Evolutionary conservation across 2,329 filamentous ascomycete species (phyloP), one percentile per base, ranked within the genome.

Genomic region (Colletotrichum coccodes): DNA sequence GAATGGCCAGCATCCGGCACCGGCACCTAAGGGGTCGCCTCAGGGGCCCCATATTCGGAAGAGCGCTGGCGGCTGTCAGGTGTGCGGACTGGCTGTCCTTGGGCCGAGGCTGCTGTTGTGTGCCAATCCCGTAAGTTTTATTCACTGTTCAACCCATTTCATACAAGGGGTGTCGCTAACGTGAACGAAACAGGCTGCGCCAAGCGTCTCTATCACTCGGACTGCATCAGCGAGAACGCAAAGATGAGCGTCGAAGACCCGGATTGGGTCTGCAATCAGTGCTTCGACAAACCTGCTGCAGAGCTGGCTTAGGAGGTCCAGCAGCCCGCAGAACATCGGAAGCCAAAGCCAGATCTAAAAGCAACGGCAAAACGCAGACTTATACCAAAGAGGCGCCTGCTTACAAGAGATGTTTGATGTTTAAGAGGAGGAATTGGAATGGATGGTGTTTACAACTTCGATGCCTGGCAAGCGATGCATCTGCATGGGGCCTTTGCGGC

Each of bases 41-140:
- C 75, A 75, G 30, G 75, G 76, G 23, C 74, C 78, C 3, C 80
- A 81, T 64, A 79, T 81, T 46, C 79, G 80, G 65, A 84, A 80
- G 72, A 82, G 81, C 23, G 75, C 79, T 23, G 83, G 79, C 38
- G 85, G 85, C 50, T 87, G 85, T 70, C 77, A 76, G 2, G 73
- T 84, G 16, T 89, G 87, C 70, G 82, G 82, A 12, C 79, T 84
- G 50, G 81, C 82, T 6, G 85, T 87, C 26, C 77, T 83, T 26
- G 84, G 85, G 2, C 82, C 85, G 4, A 80, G 78, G 12, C 77
- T 85, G 71, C 75, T 88, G 34, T 75, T 87, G 30, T 89, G 87
- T 73, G 77, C 80, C 5, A 86, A 87, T 70, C 79, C 82, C 78
- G 86, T 87, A 74, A 77, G 80, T 77, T 23, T 4, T 59, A 28